Percentiles rank a stretch among this genome's conserved stretches.
phyloP scores from a whole-genome alignment of 208 protist genomes.

The Phytomonas sp. region DNA sequence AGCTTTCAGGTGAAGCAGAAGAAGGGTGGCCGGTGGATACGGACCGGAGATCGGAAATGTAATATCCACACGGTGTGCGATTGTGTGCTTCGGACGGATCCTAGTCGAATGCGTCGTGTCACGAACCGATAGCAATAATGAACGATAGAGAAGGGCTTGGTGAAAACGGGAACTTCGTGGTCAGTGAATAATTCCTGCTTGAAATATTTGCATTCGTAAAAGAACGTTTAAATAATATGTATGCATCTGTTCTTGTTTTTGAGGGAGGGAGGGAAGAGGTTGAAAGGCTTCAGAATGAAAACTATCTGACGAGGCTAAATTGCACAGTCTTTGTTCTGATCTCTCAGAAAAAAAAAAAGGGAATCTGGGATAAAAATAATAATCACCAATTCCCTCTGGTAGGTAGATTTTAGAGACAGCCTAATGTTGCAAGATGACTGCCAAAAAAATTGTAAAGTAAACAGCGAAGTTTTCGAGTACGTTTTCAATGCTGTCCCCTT shows the following conservation, averaged over 20 bases:
- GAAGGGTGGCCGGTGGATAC: conserved; percentile 78
- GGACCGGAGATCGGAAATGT: conserved; percentile 75
- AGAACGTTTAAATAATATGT: not conserved
- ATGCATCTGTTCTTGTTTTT: conserved; percentile 7
- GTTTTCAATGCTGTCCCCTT: conserved; percentile 14
- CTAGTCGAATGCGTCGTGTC: conserved; percentile 68
- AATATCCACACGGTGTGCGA: conserved; percentile 88
- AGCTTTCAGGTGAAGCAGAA: conserved; percentile 81
- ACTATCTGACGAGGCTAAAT: not conserved
- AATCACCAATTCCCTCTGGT: not conserved
- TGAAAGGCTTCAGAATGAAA: not conserved
- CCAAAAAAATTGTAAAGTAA: not conserved
- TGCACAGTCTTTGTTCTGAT: not conserved
- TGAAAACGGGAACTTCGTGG: not conserved
- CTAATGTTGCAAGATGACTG: not conserved
- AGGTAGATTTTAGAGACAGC: not conserved
- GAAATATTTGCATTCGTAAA: not conserved
- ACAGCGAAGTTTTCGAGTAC: conserved; percentile 22
- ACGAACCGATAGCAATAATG: conserved; percentile 58
- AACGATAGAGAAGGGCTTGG: not conserved
- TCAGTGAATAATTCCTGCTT: not conserved
- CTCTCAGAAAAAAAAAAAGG: not conserved
- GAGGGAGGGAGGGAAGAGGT: not conserved
- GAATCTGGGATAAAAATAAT: not conserved
- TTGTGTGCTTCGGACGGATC: conserved; percentile 82